Base-by-base conservation (phyloP, 805 yeast genomes). In the Candida endomychidarum region DNA sequence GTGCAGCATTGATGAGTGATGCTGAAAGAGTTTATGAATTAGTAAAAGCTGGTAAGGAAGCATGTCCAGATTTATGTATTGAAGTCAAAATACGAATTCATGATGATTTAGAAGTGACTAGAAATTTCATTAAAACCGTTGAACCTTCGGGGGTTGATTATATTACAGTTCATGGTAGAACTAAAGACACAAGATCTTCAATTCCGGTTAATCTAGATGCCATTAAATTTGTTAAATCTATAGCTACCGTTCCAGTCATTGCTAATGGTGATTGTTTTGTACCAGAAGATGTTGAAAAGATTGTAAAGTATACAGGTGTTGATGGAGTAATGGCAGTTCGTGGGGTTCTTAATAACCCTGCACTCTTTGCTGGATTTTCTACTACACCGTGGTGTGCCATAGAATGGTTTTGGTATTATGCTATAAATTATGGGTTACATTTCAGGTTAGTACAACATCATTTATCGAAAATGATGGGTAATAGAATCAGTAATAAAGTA, bases 291-390 rank as follows among this genome's bases (percentile, higher is more conserved):
- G 82, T 85, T n/a, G 52, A 66, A 30, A 55, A 58, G 14, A 90
- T 91, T 19, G 77, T 78, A 0, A 64, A 74, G 9, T 57, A 58
- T 37, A 89, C 98, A 0, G 83, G 84, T 1, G 88, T 80, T 28
- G 93, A 87, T 57, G 99, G 98, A 6, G 85, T 93, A 6, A 93
- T 93, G 99, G 83, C 97, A 2, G 99, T 86, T 1, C 67, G 99
- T 46, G 99, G 99, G 0, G 68, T 87, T 2, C 64, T 93, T 37
- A 68, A 77, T 20, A 93, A 93, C 58, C 99, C 99, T 0, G 95
- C 90, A 0, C 53, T 93, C 48, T 93, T 93, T 63, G 77, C 85
- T 2, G 96, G 95, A 0, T 76, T 60, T 54, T 66, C 67, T 0
- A 69, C 65, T 38, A 83, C 96, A 2, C 96, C 98, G 2, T 93